Base-by-base conservation (phyloP, 257 asterid genomes). In the Salvia rosmarinus region DNA sequence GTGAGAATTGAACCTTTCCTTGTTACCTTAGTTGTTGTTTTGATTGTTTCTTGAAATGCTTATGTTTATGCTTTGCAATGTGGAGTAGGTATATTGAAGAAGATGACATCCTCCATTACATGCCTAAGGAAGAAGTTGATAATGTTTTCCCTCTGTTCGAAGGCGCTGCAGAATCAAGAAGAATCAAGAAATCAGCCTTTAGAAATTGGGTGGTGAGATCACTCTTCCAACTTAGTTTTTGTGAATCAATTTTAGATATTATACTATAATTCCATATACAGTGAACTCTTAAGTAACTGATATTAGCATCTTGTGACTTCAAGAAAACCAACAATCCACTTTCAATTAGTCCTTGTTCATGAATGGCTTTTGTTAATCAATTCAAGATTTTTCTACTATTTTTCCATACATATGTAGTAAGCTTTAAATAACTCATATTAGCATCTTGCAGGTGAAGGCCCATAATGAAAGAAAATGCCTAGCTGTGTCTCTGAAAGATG, bases 61-160 rank as follows among this genome's bases (percentile, higher is more conserved):
- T 51, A 4, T 11, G 37, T 63, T 49, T 14, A 14, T 8, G 19
- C 32, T 70, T 47, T 12, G 0, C 4, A 6, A 0, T 64, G 5
- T 67, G 75, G 46, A 32, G 9, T 72, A 90, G 97, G 79, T 88
- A 71, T 13, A 90, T 90, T 63, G 96, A 82, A 1, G 91, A 86
- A 78, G 90, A 76, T 5, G 97, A 90, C 68, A 89, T 90, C 55
- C 67, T 82, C 25, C 82, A 8, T 1, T 90, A 54, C 83, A 82
- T 88, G 88, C 85, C 92, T 4, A 76, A 74, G 52, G 96, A 87
- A 42, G 94, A 88, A 81, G 91, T 84, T 17, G 96, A 84, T 60
- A 79, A 82, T 67, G 89, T 82, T 13, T 32, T 88, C 64, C 85
- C 87, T 16, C 76, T 88, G n/a, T 88, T 88, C 16, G 89, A 85